These are phyloP conservation scores for Cryphonectria naterciae DNA, from an alignment of 2,329 filamentous ascomycete species.

Conservation along the genomic window DNA sequence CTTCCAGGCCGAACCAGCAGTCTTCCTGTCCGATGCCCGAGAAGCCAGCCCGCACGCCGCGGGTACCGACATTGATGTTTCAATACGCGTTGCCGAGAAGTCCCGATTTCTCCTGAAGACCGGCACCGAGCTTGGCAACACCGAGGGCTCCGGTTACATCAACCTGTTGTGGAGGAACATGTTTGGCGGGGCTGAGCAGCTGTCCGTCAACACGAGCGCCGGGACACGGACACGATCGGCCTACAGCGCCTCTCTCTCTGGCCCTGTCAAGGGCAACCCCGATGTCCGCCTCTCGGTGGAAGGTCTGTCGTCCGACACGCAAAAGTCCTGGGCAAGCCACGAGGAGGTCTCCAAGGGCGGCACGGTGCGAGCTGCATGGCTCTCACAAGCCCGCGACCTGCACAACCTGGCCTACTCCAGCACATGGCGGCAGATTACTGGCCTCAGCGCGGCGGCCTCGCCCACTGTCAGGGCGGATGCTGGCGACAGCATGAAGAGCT, in stretches of 20 bases:
- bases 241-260: constrained; percentile 84
- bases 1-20: constrained; percentile 79
- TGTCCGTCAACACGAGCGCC: constrained; percentile 84
- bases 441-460: constrained; percentile 74
- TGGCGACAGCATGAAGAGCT: constrained; percentile 89
- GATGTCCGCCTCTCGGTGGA: constrained; percentile 80
- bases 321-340: constrained; percentile 92
- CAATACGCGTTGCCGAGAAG: constrained; percentile 77
- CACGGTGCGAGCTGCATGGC: constrained; percentile 76
- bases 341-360: constrained; percentile 85
- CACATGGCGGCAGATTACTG: constrained; percentile 87
- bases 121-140: constrained; percentile 90
- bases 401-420: constrained; percentile 82
- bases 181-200: constrained; percentile 88
- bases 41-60: constrained; percentile 70
- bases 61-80: constrained; percentile 79
- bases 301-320: constrained; percentile 78
- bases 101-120: constrained; percentile 87
- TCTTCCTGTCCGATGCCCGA: constrained; percentile 79
- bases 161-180: constrained; percentile 88
- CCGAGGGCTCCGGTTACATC: constrained; percentile 91
- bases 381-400: constrained; percentile 64
- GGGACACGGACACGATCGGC: constrained; percentile 90
- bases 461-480: constrained; percentile 82
- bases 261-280: constrained; percentile 82